Base-by-base conservation (phyloP, 352 stramenopile genomes). In the Phytopythium aichiense region DNA sequence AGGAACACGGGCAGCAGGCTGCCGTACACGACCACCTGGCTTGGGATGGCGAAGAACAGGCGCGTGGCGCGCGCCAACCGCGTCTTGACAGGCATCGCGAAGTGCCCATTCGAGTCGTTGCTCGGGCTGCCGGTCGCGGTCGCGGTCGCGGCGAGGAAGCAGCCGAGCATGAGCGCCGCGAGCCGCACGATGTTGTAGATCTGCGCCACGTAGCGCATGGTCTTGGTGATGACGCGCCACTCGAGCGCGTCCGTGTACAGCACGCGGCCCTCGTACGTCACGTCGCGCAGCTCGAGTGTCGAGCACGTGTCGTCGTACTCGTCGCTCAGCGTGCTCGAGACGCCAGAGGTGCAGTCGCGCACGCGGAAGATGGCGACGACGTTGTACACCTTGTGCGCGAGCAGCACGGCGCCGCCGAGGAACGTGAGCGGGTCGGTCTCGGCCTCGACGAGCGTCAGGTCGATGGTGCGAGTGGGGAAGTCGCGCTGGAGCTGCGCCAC, bases 351-450 rank as follows among this genome's bases (percentile, higher is more conserved):
- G 37, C 66, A 81, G 45, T 79, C 67, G 43, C 65, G 71, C 18
- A 83, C 61, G 35, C 76, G 73, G 38, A 77, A 83, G 15, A 85
- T 31, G 23, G 68, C 71, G 18, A 85, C 72, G 15, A 77, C 69
- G 51, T 71, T 83, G 65, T 83, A 85, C 54, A 85, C 67, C 37
- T 85, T 85, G 65, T 85, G 71, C 12, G 76, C 73, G 51, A 85
- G 58, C 53, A 85, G 65, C 45, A 85, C 65, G 30, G 71, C 69
- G 4, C 76, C 71, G 13, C 76, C 76, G 8, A 82, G 66, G 49
- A 77, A 64, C 48, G 76, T 83, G 42, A 85, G 61, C 5, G 76
- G 76, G 42, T 85, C 76, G 0, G 76, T 79, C 65, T 85, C 76
- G 5, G 71, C 64, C 63, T 86, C 74, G 7, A 86, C 25, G 22